A percentile compares a stretch with the other conserved stretches of the same genome.
Evolutionary conservation across 805 yeast genomes (phyloP).

Genomic region (Candida fluviatilis): DNA sequence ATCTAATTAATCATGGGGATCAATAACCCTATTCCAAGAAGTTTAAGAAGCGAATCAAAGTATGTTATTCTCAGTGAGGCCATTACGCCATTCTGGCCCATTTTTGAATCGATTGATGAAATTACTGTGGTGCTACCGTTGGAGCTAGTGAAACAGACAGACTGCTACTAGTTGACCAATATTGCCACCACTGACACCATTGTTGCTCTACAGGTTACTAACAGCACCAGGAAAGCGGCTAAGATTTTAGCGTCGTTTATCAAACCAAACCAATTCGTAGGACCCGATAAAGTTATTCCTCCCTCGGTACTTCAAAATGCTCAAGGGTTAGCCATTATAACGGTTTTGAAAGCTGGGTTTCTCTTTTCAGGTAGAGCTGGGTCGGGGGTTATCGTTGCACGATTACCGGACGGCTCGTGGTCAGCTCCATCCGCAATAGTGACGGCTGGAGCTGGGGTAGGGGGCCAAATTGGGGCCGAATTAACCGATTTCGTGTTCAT

Average conservation of each 20-base stretch:
- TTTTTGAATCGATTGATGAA: too few relatives aligned
- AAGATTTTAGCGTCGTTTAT: constrained; percentile 83
- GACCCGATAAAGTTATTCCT: constrained; percentile 86
- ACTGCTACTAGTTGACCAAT: too few relatives aligned
- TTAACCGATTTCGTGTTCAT: constrained; percentile 94
- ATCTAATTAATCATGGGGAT: constrained; percentile 37
- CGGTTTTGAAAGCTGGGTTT: constrained; percentile 96
- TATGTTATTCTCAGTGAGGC: too few relatives aligned
- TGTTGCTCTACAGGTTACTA: too few relatives aligned
- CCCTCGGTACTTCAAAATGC: constrained; percentile 84
- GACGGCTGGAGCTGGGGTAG: constrained; percentile 98
- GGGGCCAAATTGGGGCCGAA: constrained; percentile 96
- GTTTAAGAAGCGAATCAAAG: constrained; percentile 81
- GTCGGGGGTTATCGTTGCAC: constrained; percentile 90
- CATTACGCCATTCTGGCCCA: too few relatives aligned
- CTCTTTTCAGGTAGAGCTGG: constrained; percentile 97
- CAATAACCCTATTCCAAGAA: constrained; percentile 93
- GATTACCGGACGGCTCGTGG: constrained; percentile 94
- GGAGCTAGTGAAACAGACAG: too few relatives aligned
- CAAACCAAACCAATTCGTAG: constrained; percentile 90
- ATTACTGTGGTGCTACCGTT: too few relatives aligned
- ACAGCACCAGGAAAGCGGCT: constrained; percentile 73
- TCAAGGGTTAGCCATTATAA: constrained; percentile 85
- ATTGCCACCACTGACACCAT: too few relatives aligned
- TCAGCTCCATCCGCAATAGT: constrained; percentile 95